phyloP scores from a whole-genome alignment of 805 yeast genomes.

The Tetrapisispora phaffii region DNA sequence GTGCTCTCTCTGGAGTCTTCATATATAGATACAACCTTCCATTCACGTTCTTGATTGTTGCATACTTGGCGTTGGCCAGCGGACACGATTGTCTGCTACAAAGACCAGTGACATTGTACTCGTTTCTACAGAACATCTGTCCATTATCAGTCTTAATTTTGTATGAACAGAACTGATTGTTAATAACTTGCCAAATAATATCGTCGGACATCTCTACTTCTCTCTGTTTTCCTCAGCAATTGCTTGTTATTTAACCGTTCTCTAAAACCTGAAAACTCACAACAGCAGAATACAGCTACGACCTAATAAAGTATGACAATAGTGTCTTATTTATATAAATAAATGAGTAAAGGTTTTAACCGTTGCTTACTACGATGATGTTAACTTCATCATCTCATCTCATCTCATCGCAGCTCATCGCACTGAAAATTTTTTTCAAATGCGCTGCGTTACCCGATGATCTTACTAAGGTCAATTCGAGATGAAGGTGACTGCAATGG shows the following conservation, averaged over 20 bases:
- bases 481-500: not conserved
- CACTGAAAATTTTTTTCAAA: conserved; percentile 3
- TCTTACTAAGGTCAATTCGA: conserved; percentile 1
- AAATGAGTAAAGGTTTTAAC: not conserved
- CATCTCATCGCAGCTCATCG: conserved; percentile 6
- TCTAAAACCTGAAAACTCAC: not conserved
- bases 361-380: not conserved
- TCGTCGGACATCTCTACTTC: conserved; percentile 51
- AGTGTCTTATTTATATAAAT: not conserved
- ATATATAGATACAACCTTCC: conserved; percentile 79
- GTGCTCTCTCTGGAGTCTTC: conserved; percentile 97
- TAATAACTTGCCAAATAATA: conserved; percentile 94
- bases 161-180: conserved; percentile 91
- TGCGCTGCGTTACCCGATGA: not conserved
- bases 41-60: conserved; percentile 72
- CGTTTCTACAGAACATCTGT: conserved; percentile 91
- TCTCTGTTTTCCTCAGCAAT: not conserved
- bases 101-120: conserved; percentile 89
- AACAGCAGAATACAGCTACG: too few species aligned
- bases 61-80: conserved; percentile 84
- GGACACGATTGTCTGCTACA: conserved; percentile 95
- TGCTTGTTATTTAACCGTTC: not conserved
- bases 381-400: conserved; percentile 1
- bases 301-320: too few species aligned
- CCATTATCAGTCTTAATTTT: conserved; percentile 81